A percentile compares a stretch with the other conserved stretches of the same genome.
Evolutionary conservation across 1,139 yeast genomes (phyloP).

Genomic region (Yamadazyma conglobata): DNA sequence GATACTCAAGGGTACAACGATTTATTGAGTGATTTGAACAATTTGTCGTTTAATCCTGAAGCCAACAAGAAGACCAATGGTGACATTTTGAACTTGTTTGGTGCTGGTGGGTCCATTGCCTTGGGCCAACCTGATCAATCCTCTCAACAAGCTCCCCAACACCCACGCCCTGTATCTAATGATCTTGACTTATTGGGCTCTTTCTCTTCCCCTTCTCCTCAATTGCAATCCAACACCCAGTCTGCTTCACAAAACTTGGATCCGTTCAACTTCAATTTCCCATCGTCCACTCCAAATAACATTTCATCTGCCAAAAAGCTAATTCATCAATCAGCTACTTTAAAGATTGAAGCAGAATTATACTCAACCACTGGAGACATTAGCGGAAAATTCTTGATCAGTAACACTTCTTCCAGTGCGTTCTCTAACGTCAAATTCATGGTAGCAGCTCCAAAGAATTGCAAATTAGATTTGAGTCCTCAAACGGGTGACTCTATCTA

Average conservation of each 20-base stretch:
- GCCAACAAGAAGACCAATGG: conserved; percentile 20
- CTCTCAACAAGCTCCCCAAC: conserved; percentile 13
- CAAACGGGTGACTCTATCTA: conserved; percentile 59
- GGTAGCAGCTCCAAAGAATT: conserved; percentile 78
- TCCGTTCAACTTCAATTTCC: conserved; percentile 52
- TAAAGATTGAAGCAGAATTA: conserved; percentile 48
- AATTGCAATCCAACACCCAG: conserved; percentile 40
- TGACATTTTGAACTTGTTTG: conserved; percentile 41
- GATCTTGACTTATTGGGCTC: conserved; percentile 41
- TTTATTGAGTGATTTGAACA: conserved; percentile 67
- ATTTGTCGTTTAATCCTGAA: conserved; percentile 43
- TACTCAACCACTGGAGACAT: conserved; percentile 23
- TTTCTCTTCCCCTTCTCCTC: conserved; percentile 46
- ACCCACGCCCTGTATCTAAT: conserved; percentile 14
- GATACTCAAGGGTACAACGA: conserved; percentile 59
- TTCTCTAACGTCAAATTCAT: conserved; percentile 55
- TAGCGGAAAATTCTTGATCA: conserved; percentile 40
- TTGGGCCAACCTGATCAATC: conserved; percentile 23
- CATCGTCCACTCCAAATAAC: conserved; percentile 34
- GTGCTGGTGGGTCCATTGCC: conserved; percentile 44
- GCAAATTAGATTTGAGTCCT: conserved; percentile 63
- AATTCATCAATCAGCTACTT: conserved; percentile 45
- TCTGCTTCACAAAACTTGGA: conserved; percentile 27
- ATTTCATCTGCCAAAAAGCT: conserved; percentile 18
- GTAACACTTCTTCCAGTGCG: conserved; percentile 35